Percentiles rank a stretch among this genome's conserved stretches.
phyloP scores from a whole-genome alignment of 805 yeast species.

The Jamesozyma rosinii region DNA sequence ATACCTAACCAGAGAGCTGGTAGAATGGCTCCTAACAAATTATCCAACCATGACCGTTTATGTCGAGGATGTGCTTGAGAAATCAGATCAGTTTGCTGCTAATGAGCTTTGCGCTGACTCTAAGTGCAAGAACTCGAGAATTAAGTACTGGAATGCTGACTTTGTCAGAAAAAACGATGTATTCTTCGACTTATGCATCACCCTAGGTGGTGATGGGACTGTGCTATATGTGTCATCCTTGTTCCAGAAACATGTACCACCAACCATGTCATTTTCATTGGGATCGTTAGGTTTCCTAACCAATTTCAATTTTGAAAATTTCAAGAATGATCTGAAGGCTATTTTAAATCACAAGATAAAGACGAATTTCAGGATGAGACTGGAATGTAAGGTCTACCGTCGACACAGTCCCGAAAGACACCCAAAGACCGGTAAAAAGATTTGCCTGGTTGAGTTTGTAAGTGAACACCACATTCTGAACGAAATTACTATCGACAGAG shows the following conservation, averaged over 20 bases:
- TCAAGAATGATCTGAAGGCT: conserved; percentile 45
- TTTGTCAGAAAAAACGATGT: conserved; percentile 36
- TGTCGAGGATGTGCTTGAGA: conserved; percentile 61
- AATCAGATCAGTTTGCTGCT: conserved; percentile 53
- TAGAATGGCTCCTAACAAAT: conserved; percentile 54
- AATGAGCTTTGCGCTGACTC: conserved; percentile 38
- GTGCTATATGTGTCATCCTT: conserved; percentile 78
- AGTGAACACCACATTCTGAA: conserved; percentile 70
- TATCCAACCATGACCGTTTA: conserved; percentile 41
- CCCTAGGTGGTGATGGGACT: conserved; percentile 95
- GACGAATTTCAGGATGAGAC: conserved; percentile 74
- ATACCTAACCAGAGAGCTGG: conserved; percentile 61
- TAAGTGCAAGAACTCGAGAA: conserved; percentile 36
- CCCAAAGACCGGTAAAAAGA: conserved; percentile 39
- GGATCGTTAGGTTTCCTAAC: conserved; percentile 91
- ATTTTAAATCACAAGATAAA: conserved; percentile 63
- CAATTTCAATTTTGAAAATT: conserved; percentile 68
- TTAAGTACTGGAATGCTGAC: conserved; percentile 58
- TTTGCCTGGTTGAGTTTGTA: conserved; percentile 25
- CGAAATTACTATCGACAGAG: conserved; percentile 83
- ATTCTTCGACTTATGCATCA: conserved; percentile 63
- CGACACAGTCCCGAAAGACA: conserved; percentile 27
- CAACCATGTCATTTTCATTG: conserved; percentile 74
- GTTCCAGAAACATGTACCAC: conserved; percentile 80
- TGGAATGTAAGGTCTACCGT: conserved; percentile 64